Conservation (phyloP, 768 basidiomycete genomes). For the Boletus sp. region DNA sequence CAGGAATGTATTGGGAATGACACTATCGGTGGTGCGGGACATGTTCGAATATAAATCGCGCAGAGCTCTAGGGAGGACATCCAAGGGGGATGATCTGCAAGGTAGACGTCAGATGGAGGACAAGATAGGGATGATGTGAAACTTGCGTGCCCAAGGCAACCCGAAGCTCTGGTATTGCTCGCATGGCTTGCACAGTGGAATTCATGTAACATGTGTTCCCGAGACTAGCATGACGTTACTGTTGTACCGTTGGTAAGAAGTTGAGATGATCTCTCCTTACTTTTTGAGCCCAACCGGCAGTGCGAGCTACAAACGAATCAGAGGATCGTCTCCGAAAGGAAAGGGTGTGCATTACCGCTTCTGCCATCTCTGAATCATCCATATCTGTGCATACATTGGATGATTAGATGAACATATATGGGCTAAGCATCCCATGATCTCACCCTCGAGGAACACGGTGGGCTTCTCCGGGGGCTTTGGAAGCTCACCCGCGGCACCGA, state of each 20-base stretch:
- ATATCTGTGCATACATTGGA: conserved; percentile 54
- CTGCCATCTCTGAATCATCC: conserved; percentile 76
- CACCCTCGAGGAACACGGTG: conserved; percentile 83
- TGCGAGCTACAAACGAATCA: conserved; percentile 48
- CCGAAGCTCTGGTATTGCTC: conserved; percentile 87
- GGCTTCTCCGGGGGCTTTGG: conserved; percentile 83
- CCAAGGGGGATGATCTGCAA: conserved; percentile 36
- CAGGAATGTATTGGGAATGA: conserved; percentile 70
- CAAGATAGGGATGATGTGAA: neutral
- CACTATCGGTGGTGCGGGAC: conserved; percentile 69
- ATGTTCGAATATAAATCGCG: conserved; percentile 72
- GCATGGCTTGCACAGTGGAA: conserved; percentile 89
- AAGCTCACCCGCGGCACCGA: conserved; percentile 89
- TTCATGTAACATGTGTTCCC: conserved; percentile 99
- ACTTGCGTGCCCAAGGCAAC: conserved; percentile 59
- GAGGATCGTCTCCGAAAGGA: neutral
- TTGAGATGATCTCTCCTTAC: conserved; percentile 32
- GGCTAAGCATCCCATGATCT: conserved; percentile 4
- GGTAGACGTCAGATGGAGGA: neutral
- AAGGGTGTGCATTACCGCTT: conserved; percentile 52
- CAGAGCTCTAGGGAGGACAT: conserved; percentile 47
- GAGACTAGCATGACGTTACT: conserved; percentile 38
- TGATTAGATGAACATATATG: conserved; percentile 14
- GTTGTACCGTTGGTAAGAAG: neutral
- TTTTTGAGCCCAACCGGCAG: conserved; percentile 82